phyloP scores from a whole-genome alignment of 139 green algal genomes.

The Tetraselmis chui region DNA sequence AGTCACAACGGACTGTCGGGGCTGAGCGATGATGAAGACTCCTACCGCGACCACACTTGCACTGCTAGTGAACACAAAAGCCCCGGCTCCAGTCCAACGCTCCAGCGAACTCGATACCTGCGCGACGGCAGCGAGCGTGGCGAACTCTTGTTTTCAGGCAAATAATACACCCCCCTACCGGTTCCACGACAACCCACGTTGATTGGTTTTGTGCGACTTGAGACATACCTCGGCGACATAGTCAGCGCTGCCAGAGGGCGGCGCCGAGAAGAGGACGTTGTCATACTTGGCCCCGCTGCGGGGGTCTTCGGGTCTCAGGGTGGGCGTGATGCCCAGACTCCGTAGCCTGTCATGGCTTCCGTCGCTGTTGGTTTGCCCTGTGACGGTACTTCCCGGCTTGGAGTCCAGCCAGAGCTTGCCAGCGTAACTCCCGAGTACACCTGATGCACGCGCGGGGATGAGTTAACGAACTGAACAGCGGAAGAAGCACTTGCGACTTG shows the following conservation, averaged over 20 bases:
- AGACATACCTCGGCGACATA: constrained; percentile 76
- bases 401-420: constrained; percentile 70
- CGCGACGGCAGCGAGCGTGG: not conserved
- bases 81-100: constrained; percentile 75
- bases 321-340: constrained; percentile 58
- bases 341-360: constrained; percentile 71
- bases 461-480: too few species aligned
- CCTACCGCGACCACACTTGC: constrained; percentile 69
- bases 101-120: constrained; percentile 49
- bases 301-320: constrained; percentile 30
- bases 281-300: constrained; percentile 46
- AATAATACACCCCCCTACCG: not conserved
- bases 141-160: not conserved
- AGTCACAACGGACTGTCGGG: too few species aligned
- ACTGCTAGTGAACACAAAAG: constrained; percentile 87
- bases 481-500: too few species aligned
- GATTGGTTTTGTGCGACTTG: too few species aligned
- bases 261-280: constrained; percentile 83
- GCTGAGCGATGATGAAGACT: too few species aligned
- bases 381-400: constrained; percentile 45
- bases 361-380: constrained; percentile 85
- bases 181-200: not conserved
- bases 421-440: constrained; percentile 75
- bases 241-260: constrained; percentile 79
- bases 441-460: too few species aligned